Evolutionary conservation across 208 protist genomes (phyloP).

Genomic region (Crithidia bombi): DNA sequence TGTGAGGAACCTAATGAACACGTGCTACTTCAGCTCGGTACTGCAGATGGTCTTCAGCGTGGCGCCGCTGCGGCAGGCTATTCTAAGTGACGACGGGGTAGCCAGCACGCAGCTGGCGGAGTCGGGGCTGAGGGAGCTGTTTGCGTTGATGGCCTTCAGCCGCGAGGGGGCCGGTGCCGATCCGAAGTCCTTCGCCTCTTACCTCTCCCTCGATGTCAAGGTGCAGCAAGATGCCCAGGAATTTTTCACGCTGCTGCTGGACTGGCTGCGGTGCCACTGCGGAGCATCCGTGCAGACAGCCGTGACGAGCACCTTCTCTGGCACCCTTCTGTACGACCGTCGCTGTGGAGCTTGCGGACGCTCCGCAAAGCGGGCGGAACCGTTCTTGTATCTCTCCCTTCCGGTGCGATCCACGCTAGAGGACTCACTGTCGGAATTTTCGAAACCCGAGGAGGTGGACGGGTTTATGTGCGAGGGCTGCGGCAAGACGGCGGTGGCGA

Average conservation of each 20-base stretch:
- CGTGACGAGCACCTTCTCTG: slow-evolving; percentile 56
- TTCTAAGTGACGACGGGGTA: slow-evolving; percentile 45
- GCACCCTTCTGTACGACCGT: slow-evolving; percentile 77
- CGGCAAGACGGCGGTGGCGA: slow-evolving; percentile 56
- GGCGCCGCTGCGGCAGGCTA: slow-evolving; percentile 51
- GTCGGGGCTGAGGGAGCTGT: slow-evolving; percentile 69
- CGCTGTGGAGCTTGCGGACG: slow-evolving; percentile 60
- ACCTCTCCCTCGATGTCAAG: slow-evolving; percentile 65
- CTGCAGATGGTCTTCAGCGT: slow-evolving; percentile 85
- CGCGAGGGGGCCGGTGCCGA: slow-evolving; percentile 57
- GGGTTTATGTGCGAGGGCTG: slow-evolving; percentile 78
- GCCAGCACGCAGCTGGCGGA: slow-evolving; percentile 19
- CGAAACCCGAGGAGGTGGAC: slow-evolving; percentile 68
- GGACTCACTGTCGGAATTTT: slow-evolving; percentile 63
- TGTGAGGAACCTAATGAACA: slow-evolving; percentile 85
- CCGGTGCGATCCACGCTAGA: slow-evolving; percentile 64
- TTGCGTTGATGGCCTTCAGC: slow-evolving; percentile 80
- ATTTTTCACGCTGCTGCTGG: slow-evolving; percentile 73
- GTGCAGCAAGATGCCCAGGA: slow-evolving; percentile 89
- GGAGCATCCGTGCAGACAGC: slow-evolving; percentile 43
- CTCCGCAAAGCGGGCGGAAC: slow-evolving; percentile 65
- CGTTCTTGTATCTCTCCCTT: slow-evolving; percentile 74
- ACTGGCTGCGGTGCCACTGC: slow-evolving; percentile 71
- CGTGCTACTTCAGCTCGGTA: slow-evolving; percentile 90
- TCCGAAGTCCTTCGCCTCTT: slow-evolving; percentile 52